Conservation (phyloP, 768 basidiomycete species). For the Suillus brevipes region DNA sequence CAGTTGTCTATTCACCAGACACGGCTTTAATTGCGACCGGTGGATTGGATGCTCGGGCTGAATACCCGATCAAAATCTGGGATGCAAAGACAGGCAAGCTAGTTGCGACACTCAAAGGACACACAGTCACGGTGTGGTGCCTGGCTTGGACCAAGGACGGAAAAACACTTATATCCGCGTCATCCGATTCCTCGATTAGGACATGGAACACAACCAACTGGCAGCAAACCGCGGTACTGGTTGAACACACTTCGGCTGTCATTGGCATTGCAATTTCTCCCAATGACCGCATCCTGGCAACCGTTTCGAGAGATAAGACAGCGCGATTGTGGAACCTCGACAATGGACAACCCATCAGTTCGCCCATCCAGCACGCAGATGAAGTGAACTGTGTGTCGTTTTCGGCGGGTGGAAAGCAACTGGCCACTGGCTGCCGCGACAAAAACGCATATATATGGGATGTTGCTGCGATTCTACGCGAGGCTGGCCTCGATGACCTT, state of each 20-base stretch:
- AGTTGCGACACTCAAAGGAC: not conserved
- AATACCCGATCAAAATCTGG: too few relatives aligned
- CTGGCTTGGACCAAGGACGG: not conserved
- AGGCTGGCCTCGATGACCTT: not conserved
- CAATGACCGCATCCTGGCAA: slow-evolving; percentile 3
- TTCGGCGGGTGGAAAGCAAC: not conserved
- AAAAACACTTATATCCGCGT: slow-evolving; percentile 1
- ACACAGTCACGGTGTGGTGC: not conserved
- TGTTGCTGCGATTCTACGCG: not conserved
- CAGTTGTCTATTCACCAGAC: too few relatives aligned
- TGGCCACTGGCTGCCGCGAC: not conserved
- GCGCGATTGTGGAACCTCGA: not conserved
- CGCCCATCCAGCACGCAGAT: not conserved
- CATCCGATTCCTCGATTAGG: not conserved
- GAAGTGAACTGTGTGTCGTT: not conserved
- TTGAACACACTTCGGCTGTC: slow-evolving; percentile 3
- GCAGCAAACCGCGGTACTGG: not conserved
- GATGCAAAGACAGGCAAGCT: too few relatives aligned
- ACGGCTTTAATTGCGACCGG: too few relatives aligned
- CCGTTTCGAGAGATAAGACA: slow-evolving; percentile 10
- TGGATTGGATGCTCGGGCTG: too few relatives aligned
- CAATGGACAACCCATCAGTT: not conserved
- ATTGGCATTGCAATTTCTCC: not conserved
- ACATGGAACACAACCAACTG: not conserved
- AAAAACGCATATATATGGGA: not conserved